These are phyloP conservation scores for Solanum bulbocastanum DNA, from an alignment of 257 asterid genomes.

Conservation along the genomic window DNA sequence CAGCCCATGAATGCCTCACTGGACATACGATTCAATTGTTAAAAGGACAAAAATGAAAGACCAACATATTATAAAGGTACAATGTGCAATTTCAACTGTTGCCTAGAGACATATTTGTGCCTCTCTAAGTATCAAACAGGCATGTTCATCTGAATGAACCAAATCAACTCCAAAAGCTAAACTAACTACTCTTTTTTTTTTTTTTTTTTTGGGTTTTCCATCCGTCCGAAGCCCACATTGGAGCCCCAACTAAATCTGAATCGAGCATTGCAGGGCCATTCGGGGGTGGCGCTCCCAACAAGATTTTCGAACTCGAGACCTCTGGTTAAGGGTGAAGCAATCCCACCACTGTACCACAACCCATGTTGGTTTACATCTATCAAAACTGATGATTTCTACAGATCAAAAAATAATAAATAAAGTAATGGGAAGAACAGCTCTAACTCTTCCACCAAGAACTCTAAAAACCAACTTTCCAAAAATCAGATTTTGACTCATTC, in stretches of 20 bases:
- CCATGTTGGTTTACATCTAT: not conserved
- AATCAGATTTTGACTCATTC: conserved; percentile 25
- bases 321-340: too few relatives aligned
- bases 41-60: not conserved
- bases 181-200: not conserved
- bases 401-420: not conserved
- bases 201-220: too few relatives aligned
- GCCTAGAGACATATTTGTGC: not conserved
- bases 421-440: not conserved
- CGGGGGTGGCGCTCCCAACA: too few relatives aligned
- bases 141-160: not conserved
- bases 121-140: not conserved
- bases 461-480: not conserved
- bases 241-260: rapidly evolving
- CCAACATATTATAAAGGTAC: not conserved
- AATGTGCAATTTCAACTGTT: not conserved
- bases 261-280: rapidly evolving
- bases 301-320: too few relatives aligned
- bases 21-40: too few relatives aligned
- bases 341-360: too few relatives aligned
- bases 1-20: not conserved
- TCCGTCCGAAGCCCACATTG: too few relatives aligned
- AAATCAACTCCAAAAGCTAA: not conserved
- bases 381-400: not conserved
- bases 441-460: not conserved